Conservation (phyloP, 768 basidiomycete species). For the Tulasnella sp. region DNA sequence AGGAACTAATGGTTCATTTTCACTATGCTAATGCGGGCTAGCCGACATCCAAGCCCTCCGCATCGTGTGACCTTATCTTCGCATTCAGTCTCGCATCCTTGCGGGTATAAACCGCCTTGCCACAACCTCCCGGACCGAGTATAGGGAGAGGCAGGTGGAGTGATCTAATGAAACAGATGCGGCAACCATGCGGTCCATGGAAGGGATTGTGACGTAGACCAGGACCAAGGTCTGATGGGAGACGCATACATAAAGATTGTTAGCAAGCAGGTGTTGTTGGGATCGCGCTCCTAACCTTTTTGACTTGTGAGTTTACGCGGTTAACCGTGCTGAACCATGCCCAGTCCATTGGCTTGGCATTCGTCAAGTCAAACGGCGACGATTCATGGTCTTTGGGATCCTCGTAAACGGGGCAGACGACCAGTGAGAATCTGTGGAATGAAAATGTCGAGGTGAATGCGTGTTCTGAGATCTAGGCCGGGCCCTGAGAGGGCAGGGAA, state of each 20-base stretch:
- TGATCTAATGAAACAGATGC: constrained; percentile 47
- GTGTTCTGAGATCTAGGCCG: constrained; percentile 2
- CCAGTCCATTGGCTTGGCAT: constrained; percentile 77
- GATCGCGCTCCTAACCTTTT: constrained; percentile 62
- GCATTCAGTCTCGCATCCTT: constrained; percentile 75
- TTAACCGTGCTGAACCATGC: constrained; percentile 96
- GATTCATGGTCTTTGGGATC: constrained; percentile 65
- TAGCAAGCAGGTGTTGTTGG: constrained; percentile 6
- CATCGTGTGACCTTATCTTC: constrained; percentile 11
- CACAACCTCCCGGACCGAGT: constrained; percentile 79
- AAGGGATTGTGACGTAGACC: constrained; percentile 89
- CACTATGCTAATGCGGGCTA: not conserved
- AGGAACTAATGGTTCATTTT: not conserved
- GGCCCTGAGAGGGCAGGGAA: not conserved
- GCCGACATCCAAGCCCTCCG: not conserved
- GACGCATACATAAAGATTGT: not conserved
- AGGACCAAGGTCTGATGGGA: constrained; percentile 76
- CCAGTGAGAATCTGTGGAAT: constrained; percentile 72
- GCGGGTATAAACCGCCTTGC: constrained; percentile 85
- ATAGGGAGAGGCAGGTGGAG: constrained; percentile 71
- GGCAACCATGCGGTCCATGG: constrained; percentile 53
- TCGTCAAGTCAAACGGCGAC: constrained; percentile 63
- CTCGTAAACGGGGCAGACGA: constrained; percentile 89
- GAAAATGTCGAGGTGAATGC: not conserved
- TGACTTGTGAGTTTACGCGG: constrained; percentile 92